Percentiles rank a stretch among this genome's conserved stretches.
phyloP scores from a whole-genome alignment of 2,329 filamentous ascomycete genomes.

The Trichophyton schoenleinii region DNA sequence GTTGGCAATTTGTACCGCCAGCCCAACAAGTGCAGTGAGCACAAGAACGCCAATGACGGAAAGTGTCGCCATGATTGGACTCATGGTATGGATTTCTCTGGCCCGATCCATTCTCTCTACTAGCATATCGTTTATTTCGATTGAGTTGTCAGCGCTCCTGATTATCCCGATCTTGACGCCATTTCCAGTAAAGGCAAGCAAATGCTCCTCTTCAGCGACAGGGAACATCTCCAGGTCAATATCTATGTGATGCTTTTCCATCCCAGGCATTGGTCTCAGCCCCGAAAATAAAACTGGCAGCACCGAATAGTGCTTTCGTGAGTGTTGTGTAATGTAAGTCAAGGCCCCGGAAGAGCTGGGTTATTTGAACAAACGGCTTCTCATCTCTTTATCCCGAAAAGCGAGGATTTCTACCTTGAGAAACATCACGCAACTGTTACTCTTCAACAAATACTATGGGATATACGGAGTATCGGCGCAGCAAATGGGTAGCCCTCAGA shows the following conservation, averaged over 20 bases:
- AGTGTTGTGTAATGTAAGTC: too few relatives aligned
- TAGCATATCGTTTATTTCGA: not conserved
- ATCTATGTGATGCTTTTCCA: not conserved
- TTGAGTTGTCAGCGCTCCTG: not conserved
- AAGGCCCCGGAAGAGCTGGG: too few relatives aligned
- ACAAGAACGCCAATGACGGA: not conserved
- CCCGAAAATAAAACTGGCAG: too few relatives aligned
- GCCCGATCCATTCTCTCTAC: not conserved
- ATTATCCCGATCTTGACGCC: not conserved
- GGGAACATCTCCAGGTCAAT: not conserved
- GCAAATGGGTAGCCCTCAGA: not conserved
- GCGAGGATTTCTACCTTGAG: too few relatives aligned
- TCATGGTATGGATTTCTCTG: not conserved
- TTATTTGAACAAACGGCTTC: too few relatives aligned
- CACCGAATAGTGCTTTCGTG: too few relatives aligned
- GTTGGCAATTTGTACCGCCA: not conserved
- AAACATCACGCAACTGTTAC: too few relatives aligned
- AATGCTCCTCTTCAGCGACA: not conserved
- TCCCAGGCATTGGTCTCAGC: not conserved
- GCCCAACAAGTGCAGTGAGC: not conserved
- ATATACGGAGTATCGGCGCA: too few relatives aligned
- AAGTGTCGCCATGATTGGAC: not conserved
- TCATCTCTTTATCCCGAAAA: too few relatives aligned
- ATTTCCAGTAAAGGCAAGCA: not conserved
- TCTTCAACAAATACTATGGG: too few relatives aligned